Evolutionary conservation across 768 basidiomycete genomes (phyloP).

Genomic region (Tylopilus vinaceipallidus): DNA sequence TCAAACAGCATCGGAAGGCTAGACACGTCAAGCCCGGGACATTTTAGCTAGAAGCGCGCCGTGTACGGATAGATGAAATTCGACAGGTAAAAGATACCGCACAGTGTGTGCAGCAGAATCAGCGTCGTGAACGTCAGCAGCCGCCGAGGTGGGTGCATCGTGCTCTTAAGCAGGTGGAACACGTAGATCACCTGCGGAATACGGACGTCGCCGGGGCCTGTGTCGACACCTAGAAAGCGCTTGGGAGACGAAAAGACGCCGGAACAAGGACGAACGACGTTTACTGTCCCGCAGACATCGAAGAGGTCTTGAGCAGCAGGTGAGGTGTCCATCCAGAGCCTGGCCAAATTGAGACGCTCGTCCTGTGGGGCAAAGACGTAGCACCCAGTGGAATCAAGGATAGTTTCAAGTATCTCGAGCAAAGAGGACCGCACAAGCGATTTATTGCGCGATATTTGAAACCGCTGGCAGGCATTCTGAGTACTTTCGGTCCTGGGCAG

Average conservation of each 20-base stretch:
- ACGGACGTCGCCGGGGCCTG: too few relatives aligned
- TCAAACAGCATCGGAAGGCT: conserved; percentile 92
- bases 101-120: conserved; percentile 77
- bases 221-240: too few relatives aligned
- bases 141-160: conserved; percentile 38
- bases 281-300: too few relatives aligned
- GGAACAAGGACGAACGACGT: too few relatives aligned
- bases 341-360: conserved; percentile 54
- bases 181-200: conserved; percentile 73
- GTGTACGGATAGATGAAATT: conserved; percentile 86
- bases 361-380: too few relatives aligned
- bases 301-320: conserved; percentile 54
- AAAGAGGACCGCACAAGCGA: conserved; percentile 38
- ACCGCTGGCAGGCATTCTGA: conserved; percentile 22
- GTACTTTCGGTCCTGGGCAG: conserved; percentile 12
- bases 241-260: too few relatives aligned
- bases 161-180: conserved; percentile 39
- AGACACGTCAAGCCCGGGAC: conserved; percentile 70
- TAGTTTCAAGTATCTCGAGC: conserved; percentile 51
- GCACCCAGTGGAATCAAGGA: conserved; percentile 48
- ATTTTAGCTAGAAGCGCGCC: conserved; percentile 85
- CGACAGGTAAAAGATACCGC: conserved; percentile 82
- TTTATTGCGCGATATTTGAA: not conserved
- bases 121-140: conserved; percentile 79
- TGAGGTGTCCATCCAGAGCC: conserved; percentile 58